Evolutionary conservation across 2,329 filamentous ascomycete genomes (phyloP).

Genomic region (Monilinia aucupariae): DNA sequence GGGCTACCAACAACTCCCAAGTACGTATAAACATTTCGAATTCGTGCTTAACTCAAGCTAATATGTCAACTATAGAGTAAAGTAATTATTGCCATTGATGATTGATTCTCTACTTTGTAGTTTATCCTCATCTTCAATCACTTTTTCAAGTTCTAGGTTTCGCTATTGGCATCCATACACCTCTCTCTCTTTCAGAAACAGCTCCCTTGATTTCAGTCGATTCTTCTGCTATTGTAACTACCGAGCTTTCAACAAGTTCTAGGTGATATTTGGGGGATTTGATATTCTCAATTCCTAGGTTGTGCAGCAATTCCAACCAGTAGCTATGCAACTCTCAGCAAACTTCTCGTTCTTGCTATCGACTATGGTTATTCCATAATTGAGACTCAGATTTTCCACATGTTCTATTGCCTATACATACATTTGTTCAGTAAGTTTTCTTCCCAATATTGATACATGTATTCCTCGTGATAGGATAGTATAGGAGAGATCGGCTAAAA

Average conservation of each 20-base stretch:
- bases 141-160: neutral
- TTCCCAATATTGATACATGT: neutral
- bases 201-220: neutral
- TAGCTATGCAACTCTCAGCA: neutral
- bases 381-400: neutral
- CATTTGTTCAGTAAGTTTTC: slow-evolving; percentile 60
- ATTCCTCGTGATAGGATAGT: neutral
- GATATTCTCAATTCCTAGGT: neutral
- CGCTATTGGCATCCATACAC: neutral
- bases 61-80: too few species aligned
- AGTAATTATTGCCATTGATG: neutral
- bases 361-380: neutral
- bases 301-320: neutral
- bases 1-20: too few species aligned
- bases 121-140: neutral
- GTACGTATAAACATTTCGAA: neutral
- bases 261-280: neutral
- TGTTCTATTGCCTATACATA: slow-evolving; percentile 60
- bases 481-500: neutral
- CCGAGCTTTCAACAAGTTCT: neutral
- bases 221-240: too few species aligned
- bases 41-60: too few species aligned
- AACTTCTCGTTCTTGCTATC: neutral
- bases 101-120: neutral
- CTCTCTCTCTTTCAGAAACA: neutral